phyloP scores from a whole-genome alignment of 2,329 filamentous ascomycete genomes.

The Metarhizium album region DNA sequence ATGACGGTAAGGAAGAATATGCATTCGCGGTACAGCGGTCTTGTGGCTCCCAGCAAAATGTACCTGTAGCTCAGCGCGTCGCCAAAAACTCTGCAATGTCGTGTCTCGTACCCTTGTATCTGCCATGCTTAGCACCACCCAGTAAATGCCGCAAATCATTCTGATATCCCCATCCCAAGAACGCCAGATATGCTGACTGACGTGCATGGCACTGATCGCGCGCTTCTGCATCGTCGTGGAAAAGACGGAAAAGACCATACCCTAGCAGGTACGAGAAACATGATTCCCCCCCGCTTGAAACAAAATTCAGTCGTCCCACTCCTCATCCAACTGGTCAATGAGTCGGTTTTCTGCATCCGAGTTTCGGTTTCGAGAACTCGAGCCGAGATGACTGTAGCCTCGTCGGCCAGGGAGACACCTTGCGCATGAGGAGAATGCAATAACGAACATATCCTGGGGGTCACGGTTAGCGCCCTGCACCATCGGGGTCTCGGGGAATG shows the following conservation, averaged over 20 bases:
- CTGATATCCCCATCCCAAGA: background rate
- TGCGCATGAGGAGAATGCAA: constrained; percentile 57
- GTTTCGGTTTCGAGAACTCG: constrained; percentile 38
- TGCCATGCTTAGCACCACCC: background rate
- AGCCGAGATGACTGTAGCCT: constrained; percentile 56
- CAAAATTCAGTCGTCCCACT: constrained; percentile 73
- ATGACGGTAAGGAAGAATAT: too few species aligned
- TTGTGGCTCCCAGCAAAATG: too few species aligned
- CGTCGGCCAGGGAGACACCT: constrained; percentile 52
- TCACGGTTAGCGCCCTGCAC: constrained; percentile 8
- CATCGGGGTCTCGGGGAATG: constrained; percentile 21
- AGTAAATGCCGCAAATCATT: background rate
- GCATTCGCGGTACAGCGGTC: too few species aligned
- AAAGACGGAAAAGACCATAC: constrained; percentile 2
- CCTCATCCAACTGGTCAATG: constrained; percentile 93
- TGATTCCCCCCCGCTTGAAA: background rate
- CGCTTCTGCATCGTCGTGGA: background rate
- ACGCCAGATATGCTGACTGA: background rate
- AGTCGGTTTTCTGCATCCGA: constrained; percentile 82
- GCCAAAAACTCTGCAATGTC: background rate
- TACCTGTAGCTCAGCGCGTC: too few species aligned
- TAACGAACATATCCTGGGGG: constrained; percentile 54
- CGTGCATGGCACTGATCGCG: background rate
- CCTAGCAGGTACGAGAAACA: background rate
- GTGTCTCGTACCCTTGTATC: background rate